Conservation (phyloP, 106 monocot genomes). For the Allium fistulosum region DNA sequence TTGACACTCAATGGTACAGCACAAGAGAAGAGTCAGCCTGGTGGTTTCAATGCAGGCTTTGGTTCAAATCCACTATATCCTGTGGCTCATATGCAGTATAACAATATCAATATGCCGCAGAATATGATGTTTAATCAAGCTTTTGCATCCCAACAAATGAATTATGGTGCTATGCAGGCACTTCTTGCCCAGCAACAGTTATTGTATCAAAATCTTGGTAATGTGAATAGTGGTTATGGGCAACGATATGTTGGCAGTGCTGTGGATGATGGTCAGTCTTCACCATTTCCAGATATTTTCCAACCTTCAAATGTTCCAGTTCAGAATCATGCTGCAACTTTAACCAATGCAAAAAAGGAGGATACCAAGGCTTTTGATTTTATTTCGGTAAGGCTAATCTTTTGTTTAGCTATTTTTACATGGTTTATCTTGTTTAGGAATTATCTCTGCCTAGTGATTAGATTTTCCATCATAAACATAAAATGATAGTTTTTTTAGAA, state of each 20-base stretch:
- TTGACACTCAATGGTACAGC: constrained; percentile 26
- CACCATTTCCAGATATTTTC: constrained; percentile 71
- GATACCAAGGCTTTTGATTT: constrained; percentile 97
- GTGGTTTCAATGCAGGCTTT: constrained; percentile 23
- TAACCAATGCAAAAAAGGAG: constrained; percentile 57
- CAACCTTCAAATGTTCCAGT: constrained; percentile 41
- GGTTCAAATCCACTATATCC: constrained; percentile 27
- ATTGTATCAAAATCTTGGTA: constrained; percentile 67
- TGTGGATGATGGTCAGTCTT: constrained; percentile 19
- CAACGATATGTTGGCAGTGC: constrained; percentile 16
- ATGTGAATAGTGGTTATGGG: constrained; percentile 33
- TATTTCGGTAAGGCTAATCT: constrained; percentile 61
- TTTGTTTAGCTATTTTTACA: not conserved
- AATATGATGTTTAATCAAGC: constrained; percentile 56
- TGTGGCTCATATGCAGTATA: constrained; percentile 41
- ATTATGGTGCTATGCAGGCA: constrained; percentile 63
- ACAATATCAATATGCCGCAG: constrained; percentile 20
- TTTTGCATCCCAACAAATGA: constrained; percentile 42
- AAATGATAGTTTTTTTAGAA: too few relatives aligned
- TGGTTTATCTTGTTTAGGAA: too few relatives aligned
- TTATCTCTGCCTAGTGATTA: too few relatives aligned
- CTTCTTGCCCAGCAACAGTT: constrained; percentile 75
- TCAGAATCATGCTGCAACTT: constrained; percentile 31
- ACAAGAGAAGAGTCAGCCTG: constrained; percentile 22
- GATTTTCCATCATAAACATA: too few relatives aligned